A percentile compares a stretch with the other conserved stretches of the same genome.
These are phyloP conservation scores for Spizellomyces sp. DNA, from an alignment of 192 early-diverging fungal species.

Conservation along the genomic window DNA sequence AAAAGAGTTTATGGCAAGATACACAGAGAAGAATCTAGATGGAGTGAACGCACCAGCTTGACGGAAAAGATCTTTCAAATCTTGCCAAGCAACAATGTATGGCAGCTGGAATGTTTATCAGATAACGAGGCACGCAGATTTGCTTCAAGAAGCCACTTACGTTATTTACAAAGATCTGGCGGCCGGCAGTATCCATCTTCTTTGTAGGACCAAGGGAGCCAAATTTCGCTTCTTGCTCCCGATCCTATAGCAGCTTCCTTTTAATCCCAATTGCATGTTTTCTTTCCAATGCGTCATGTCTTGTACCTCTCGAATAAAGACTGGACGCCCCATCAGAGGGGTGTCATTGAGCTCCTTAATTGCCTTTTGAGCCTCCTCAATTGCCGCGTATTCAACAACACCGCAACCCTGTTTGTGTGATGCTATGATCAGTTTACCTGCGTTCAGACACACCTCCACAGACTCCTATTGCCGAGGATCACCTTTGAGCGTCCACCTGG, in stretches of 20 bases:
- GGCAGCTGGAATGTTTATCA: conserved; percentile 60
- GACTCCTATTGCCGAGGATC: background rate
- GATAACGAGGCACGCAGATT: conserved; percentile 3
- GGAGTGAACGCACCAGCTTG: conserved; percentile 54
- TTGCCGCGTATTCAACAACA: conserved; percentile 74
- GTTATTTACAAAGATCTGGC: conserved; percentile 29
- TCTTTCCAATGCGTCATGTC: too few species aligned
- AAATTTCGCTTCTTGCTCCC: conserved; percentile 57
- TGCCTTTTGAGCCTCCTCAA: conserved; percentile 76
- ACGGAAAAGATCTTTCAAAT: conserved; percentile 84
- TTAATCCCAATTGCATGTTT: too few species aligned
- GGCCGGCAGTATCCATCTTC: conserved; percentile 12
- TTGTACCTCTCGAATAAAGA: conserved; percentile 77
- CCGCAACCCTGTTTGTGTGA: conserved; percentile 49
- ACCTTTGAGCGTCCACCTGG: conserved; percentile 69
- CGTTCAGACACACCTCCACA: too few species aligned
- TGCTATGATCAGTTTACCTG: too few species aligned
- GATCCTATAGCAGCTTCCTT: conserved; percentile 46
- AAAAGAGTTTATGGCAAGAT: background rate
- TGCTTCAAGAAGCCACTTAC: conserved; percentile 15
- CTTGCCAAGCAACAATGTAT: conserved; percentile 79
- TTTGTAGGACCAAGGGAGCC: conserved; percentile 21
- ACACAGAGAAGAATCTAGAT: background rate
- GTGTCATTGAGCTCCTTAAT: conserved; percentile 71
- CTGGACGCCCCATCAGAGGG: conserved; percentile 67